Percentiles rank a stretch among this genome's conserved stretches.
phyloP scores from a whole-genome alignment of 129 eudicot genomes.

The Flaveria trinervia region DNA sequence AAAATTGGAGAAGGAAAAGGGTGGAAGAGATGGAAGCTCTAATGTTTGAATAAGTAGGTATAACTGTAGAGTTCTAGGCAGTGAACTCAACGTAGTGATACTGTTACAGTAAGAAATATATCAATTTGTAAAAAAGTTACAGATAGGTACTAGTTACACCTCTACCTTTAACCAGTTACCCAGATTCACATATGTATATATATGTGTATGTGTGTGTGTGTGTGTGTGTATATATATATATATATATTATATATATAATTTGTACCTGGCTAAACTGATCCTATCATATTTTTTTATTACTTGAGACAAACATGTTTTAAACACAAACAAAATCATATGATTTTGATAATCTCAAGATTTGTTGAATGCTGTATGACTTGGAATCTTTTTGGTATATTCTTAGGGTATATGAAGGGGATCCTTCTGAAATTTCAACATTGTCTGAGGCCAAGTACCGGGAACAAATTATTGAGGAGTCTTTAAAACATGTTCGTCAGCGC shows the following conservation, averaged over 20 bases:
- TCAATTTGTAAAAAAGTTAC: not conserved
- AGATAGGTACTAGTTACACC: not conserved
- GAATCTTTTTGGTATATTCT: constrained; percentile 3
- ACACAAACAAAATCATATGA: not conserved
- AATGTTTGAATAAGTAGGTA: too few species aligned
- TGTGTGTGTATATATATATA: not conserved
- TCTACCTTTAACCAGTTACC: not conserved
- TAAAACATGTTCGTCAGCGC: constrained; percentile 54
- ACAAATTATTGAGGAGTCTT: constrained; percentile 57
- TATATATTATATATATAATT: not conserved
- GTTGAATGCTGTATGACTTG: not conserved
- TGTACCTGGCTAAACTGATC: not conserved
- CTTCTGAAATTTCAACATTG: constrained; percentile 56
- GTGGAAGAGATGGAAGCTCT: not conserved
- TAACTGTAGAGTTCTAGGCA: not conserved
- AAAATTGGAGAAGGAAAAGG: not conserved
- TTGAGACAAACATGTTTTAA: not conserved
- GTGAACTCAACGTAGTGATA: not conserved
- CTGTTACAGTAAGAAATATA: not conserved
- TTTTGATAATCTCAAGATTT: not conserved
- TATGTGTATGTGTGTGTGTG: too few species aligned
- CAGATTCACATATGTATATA: not conserved
- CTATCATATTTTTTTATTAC: not conserved
- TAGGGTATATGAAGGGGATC: constrained; percentile 72
- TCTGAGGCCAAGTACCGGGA: constrained; percentile 69